Evolutionary conservation across 331 rosid genomes (phyloP), one percentile per base, ranked within the genome.

Genomic region (Malus hybrid): DNA sequence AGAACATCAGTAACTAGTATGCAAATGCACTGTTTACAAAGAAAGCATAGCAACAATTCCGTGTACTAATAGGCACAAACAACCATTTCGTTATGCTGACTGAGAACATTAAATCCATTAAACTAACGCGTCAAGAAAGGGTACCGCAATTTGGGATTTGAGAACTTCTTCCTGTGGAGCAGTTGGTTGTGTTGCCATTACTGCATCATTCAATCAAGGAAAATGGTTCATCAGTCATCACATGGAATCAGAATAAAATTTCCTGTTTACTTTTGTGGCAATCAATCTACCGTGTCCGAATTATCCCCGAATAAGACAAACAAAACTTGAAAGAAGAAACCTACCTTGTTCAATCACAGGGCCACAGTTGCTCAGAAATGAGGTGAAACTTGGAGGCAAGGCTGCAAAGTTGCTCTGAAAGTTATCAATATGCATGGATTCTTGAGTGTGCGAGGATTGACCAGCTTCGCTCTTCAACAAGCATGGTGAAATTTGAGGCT

Each of bases 111-210:
- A 28, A 62, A 33, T 61, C 62, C 39, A 56, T 56, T 44, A 62
- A 28, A 57, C 44, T 29, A 70, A 79, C 73, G 24, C 0, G 9
- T 10, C 8, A 69, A 65, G 71, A 64, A 84, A 42, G 64, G 69
- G 64, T 81, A 93, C 98, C 95, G 60, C 83, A 39, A 93, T 90
- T 77, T 88, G 93, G 73, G 95, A 86, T 83, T 90, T 93, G 77
- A 91, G 80, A 67, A 85, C 81, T 70, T n/a, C 69, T 61, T 85
- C 96, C 74, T 78, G 75, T n/a, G 86, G 52, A 73, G 24, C 69
- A 55, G 76, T 68, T 73, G 91, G 73, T 68, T 81, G 85, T 69
- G 81, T 85, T 84, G 90, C 88, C 83, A 78, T 42, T 42, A 10
- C 80, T 80, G 71, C 11, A 71, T 68, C 74, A 67, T 82, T 77